phyloP scores from a whole-genome alignment of 768 basidiomycete species.

The Lentinula boryana region DNA sequence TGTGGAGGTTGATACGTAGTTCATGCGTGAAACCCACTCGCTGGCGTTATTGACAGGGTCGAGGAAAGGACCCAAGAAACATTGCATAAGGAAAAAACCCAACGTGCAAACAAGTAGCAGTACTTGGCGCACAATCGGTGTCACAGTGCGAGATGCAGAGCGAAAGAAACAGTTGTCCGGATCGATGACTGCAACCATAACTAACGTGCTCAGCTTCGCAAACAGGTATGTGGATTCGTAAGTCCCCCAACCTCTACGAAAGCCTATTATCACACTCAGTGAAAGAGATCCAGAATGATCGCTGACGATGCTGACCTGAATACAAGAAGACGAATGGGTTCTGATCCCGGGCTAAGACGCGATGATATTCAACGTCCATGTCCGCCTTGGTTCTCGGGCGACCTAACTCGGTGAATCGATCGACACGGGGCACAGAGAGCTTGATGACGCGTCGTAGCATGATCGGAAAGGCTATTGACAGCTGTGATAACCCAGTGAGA shows the following conservation, averaged over 20 bases:
- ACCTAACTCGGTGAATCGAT: constrained; percentile 68
- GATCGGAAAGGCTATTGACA: constrained; percentile 68
- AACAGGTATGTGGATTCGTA: constrained; percentile 62
- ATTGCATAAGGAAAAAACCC: constrained; percentile 58
- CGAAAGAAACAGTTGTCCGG: constrained; percentile 73
- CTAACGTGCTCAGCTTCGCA: constrained; percentile 62
- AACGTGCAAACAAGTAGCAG: constrained; percentile 51
- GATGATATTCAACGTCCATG: constrained; percentile 66
- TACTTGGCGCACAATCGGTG: constrained; percentile 55
- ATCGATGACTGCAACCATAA: constrained; percentile 62
- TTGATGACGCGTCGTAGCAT: constrained; percentile 51
- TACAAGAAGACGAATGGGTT: constrained; percentile 73
- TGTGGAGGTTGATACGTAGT: constrained; percentile 60
- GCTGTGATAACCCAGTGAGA: constrained; percentile 25
- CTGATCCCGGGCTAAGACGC: constrained; percentile 53
- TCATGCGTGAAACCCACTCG: constrained; percentile 67
- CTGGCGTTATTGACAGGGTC: constrained; percentile 71
- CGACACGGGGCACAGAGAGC: constrained; percentile 56
- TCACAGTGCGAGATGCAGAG: constrained; percentile 36
- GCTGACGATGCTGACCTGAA: constrained; percentile 30
- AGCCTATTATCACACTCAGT: constrained; percentile 34
- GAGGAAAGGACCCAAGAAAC: constrained; percentile 54
- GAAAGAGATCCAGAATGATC: constrained; percentile 13
- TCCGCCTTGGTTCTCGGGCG: constrained; percentile 47
- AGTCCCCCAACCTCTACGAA: constrained; percentile 63